These are phyloP conservation scores for Vitellaria paradoxa DNA, from an alignment of 179 eudicot species.

Conservation along the genomic window DNA sequence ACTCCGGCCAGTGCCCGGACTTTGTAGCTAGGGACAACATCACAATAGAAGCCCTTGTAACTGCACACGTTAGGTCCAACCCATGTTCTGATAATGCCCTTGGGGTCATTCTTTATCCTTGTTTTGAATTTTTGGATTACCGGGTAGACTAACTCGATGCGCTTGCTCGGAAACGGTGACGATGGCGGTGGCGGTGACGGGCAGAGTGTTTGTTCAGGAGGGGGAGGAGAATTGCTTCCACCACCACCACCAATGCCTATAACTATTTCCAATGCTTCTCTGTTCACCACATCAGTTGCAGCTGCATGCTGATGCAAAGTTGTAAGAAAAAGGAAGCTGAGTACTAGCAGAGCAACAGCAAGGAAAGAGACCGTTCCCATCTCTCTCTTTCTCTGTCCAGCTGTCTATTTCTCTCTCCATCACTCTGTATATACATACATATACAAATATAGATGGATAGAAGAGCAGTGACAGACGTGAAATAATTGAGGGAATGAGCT, in stretches of 20 bases:
- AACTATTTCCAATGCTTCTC: conserved; percentile 21
- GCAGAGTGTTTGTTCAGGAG: not conserved
- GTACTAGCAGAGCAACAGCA: not conserved
- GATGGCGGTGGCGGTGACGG: not conserved
- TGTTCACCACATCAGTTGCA: not conserved
- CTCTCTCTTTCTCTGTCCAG: not conserved
- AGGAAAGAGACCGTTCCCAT: not conserved
- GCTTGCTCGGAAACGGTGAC: not conserved
- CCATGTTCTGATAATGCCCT: conserved; percentile 22
- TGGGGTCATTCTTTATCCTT: conserved; percentile 25
- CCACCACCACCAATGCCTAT: conserved; percentile 11
- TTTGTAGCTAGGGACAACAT: not conserved
- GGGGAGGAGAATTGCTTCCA: conserved; percentile 10
- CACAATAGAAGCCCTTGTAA: conserved; percentile 38
- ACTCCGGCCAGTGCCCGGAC: conserved; percentile 22
- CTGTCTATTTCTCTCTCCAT: not conserved
- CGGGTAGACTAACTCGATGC: conserved; percentile 15
- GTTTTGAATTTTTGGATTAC: conserved; percentile 31
- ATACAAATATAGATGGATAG: not conserved
- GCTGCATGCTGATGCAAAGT: not conserved
- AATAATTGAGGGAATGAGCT: too few relatives aligned
- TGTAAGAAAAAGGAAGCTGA: not conserved
- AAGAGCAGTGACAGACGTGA: too few relatives aligned
- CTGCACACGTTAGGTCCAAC: conserved; percentile 22
- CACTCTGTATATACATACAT: not conserved